These are phyloP conservation scores for Aspergillus brasiliensis DNA, from an alignment of 2,329 filamentous ascomycete species.

Conservation along the genomic window DNA sequence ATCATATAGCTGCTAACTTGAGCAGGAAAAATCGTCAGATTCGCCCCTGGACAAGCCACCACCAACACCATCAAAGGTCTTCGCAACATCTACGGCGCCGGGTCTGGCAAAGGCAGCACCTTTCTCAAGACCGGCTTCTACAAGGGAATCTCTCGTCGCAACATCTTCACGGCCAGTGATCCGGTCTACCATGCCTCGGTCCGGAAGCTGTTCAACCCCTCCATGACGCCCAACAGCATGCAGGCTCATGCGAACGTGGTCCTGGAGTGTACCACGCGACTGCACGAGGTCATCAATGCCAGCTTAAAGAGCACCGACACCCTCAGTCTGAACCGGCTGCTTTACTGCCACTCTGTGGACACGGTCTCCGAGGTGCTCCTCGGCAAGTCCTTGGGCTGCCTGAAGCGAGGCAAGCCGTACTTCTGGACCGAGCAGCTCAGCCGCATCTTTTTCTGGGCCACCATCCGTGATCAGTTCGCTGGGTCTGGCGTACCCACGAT, in stretches of 20 bases:
- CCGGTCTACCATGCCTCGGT: conserved; percentile 26
- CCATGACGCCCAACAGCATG: conserved; percentile 25
- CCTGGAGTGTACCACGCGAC: conserved; percentile 22
- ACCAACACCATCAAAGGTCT: conserved; percentile 28
- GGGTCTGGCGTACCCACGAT: conserved; percentile 28
- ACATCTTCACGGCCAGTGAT: conserved; percentile 28
- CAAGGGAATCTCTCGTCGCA: conserved; percentile 26
- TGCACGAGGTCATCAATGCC: conserved; percentile 21
- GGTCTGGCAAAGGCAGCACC: conserved; percentile 19
- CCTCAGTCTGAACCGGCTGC: conserved; percentile 23
- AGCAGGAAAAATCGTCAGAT: conserved; percentile 24
- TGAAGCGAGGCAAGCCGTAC: conserved; percentile 26
- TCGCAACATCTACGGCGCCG: conserved; percentile 27
- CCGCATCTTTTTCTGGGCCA: conserved; percentile 32
- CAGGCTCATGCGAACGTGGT: conserved; percentile 25
- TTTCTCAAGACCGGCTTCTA: conserved; percentile 30
- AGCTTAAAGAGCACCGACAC: conserved; percentile 12
- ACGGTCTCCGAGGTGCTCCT: conserved; percentile 29
- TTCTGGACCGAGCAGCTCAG: conserved; percentile 32
- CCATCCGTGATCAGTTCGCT: conserved; percentile 28
- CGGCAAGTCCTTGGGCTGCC: conserved; percentile 27
- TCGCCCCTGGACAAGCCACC: conserved; percentile 28
- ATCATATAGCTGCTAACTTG: not conserved
- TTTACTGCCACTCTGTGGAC: conserved; percentile 29
- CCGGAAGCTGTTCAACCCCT: conserved; percentile 29